Evolutionary conservation across 148 eudicot species (phyloP).

Genomic region (Spergularia bocconei): DNA sequence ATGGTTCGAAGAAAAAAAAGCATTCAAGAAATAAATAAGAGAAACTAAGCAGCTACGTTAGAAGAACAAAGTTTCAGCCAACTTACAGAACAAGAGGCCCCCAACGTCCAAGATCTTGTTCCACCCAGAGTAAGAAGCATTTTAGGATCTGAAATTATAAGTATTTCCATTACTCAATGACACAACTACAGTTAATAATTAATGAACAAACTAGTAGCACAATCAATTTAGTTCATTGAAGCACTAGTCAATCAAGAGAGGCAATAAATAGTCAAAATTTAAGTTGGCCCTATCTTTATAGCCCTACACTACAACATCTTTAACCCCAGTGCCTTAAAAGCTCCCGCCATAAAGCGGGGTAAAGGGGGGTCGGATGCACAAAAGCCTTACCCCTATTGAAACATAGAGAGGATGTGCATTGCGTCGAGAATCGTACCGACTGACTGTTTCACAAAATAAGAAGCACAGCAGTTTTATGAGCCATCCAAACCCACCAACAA

Average conservation of each 20-base stretch:
- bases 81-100: conserved; percentile 94
- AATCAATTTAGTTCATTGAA: neutral
- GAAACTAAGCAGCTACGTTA: neutral
- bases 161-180: conserved; percentile 3
- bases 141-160: conserved; percentile 55
- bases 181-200: neutral
- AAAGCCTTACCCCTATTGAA: too few relatives aligned
- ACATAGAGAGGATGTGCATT: too few relatives aligned
- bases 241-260: neutral
- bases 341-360: too few relatives aligned
- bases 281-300: neutral
- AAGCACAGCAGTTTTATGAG: too few relatives aligned
- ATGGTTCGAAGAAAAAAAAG: neutral
- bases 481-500: too few relatives aligned
- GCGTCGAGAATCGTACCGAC: too few relatives aligned
- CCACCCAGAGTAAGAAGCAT: conserved; percentile 76
- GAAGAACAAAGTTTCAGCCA: conserved; percentile 11
- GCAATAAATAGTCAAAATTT: neutral
- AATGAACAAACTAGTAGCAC: neutral
- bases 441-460: too few relatives aligned
- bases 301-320: neutral
- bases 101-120: conserved; percentile 88
- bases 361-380: too few relatives aligned
- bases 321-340: too few relatives aligned
- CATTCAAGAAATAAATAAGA: neutral